Conservation (phyloP, 257 asterid species). For the Solanum etuberosum region DNA sequence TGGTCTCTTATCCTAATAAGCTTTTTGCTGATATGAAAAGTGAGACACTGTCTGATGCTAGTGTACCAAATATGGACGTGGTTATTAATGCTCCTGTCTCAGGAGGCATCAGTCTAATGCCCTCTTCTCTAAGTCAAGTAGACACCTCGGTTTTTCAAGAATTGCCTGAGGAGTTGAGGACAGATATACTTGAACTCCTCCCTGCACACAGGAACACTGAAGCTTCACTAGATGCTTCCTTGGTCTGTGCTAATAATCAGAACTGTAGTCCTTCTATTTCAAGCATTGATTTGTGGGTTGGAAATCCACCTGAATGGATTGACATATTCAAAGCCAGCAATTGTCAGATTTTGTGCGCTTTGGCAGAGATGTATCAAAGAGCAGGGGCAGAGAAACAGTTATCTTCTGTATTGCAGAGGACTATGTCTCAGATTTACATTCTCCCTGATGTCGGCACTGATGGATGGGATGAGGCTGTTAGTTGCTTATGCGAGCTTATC, state of each 20-base stretch:
- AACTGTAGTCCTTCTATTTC: conserved; percentile 16
- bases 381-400: conserved; percentile 34
- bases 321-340: conserved; percentile 41
- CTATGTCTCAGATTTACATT: conserved; percentile 22
- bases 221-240: conserved; percentile 19
- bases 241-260: conserved; percentile 20
- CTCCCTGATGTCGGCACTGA: conserved; percentile 14
- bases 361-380: conserved; percentile 34
- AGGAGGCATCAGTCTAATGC: conserved; percentile 38
- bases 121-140: conserved; percentile 84
- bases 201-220: conserved; percentile 54
- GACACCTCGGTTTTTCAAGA: conserved; percentile 68
- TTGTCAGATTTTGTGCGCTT: conserved; percentile 28
- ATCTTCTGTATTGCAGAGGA: conserved; percentile 51
- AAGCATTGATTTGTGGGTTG: conserved; percentile 51
- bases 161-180: conserved; percentile 77
- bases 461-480: conserved; percentile 28
- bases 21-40: conserved; percentile 17
- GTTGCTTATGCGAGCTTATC: conserved; percentile 54
- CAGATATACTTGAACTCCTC: conserved; percentile 61
- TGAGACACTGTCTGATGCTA: conserved; percentile 10
- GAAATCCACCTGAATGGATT: conserved; percentile 85
- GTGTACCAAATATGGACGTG: neutral
- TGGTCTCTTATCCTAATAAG: conserved; percentile 2
- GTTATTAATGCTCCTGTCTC: conserved; percentile 16